Base-by-base conservation (phyloP, 208 protist species). In the Entamoeba invadens region DNA sequence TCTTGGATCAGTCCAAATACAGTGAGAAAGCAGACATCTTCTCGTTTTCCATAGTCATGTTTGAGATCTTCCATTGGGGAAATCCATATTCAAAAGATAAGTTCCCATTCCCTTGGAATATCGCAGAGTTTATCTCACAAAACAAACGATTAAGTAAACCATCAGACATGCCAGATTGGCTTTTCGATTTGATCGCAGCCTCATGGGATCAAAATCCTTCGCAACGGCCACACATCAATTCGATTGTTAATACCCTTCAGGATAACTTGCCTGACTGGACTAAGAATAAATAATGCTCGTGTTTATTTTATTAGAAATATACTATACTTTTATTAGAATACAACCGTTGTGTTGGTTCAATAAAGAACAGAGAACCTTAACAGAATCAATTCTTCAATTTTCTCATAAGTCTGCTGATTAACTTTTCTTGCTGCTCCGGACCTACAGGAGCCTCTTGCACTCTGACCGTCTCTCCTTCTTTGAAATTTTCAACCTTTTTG, bases 1-100 rank as follows among this genome's bases (percentile, higher is more conserved):
- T 96, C 44, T 44, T 96, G 57, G 14, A 77, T 21, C 91, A 93
- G 3, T 21, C 91, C 38, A 45, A 77, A 38, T 96, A 96, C 93
- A 93, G 93, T 50, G 45, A 95, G 18, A 93, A 93, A 3, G 96
- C 95, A 16, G 96, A 97, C 94, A 95, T 97, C 3, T 97, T 94
- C 46, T 95, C 94, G 0, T 97, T 95, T 95, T 95, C 94, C 14
- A 93, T 97, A 25, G 94, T 96, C 1, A 91, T 96, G 46, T 94
- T 77, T 1, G 95, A 96, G 46, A 51, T 96, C 12, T 91, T 96
- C 31, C 96, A 95, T 18, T 92, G 95, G 93, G 46, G 77, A 47
- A 45, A 45, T 16, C 91, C 95, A 8, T 87, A 87, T 87, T 35
- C 93, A 93, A 94, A 45, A 45, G 44, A 92, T 6, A 10, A 93